Conservation (phyloP, 1,284 basidiomycete species). For the Ceratobasidium sp. region DNA sequence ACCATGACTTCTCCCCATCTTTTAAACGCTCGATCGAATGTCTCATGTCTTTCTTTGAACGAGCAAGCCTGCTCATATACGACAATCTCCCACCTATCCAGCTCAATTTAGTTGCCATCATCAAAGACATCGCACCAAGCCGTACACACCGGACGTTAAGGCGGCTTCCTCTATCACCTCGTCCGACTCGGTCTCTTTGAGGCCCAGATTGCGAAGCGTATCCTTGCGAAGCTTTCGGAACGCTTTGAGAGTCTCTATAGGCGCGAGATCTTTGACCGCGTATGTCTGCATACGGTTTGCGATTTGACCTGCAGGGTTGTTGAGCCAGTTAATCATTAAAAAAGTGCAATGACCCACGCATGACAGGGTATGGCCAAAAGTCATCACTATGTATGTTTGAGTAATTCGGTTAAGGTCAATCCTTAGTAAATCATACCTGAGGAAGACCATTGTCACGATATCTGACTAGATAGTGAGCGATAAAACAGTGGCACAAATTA, state of each 20-base stretch:
- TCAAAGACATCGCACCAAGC: not conserved
- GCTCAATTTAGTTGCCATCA: not conserved
- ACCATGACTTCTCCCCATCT: constrained; percentile 75
- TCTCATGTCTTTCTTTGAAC: constrained; percentile 60
- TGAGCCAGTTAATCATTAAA: constrained; percentile 1
- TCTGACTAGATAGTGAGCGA: constrained; percentile 53
- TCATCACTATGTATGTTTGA: constrained; percentile 61
- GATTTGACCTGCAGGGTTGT: constrained; percentile 60
- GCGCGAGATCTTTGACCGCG: constrained; percentile 72
- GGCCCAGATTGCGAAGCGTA: constrained; percentile 38
- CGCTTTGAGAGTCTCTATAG: constrained; percentile 66
- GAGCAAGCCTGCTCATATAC: constrained; percentile 70
- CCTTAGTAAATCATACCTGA: constrained; percentile 58
- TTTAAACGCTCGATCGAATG: constrained; percentile 68
- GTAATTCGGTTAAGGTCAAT: constrained; percentile 40
- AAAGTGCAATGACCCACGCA: constrained; percentile 58
- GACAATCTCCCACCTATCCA: constrained; percentile 73
- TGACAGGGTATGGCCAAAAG: constrained; percentile 74
- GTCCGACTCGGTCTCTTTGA: constrained; percentile 40
- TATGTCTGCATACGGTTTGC: constrained; percentile 76
- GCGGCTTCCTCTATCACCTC: constrained; percentile 53
- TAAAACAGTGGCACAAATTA: constrained; percentile 20
- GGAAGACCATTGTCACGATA: constrained; percentile 79
- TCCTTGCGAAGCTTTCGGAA: constrained; percentile 51
- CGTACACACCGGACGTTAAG: constrained; percentile 53